Evolutionary conservation across 805 yeast genomes (phyloP).

Genomic region (Starmerella bombicola): DNA sequence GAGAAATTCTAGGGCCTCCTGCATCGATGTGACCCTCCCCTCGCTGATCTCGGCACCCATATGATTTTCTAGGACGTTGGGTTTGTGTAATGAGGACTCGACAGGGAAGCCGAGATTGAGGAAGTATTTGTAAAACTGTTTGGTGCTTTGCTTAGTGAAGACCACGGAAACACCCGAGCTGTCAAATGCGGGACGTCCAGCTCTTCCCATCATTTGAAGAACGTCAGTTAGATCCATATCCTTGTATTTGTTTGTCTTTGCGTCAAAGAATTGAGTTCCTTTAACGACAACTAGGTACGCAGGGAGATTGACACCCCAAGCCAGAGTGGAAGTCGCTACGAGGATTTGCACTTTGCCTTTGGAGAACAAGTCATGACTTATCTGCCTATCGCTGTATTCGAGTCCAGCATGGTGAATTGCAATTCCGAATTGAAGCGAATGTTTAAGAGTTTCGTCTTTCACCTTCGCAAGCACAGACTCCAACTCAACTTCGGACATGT

Average conservation of each 20-base stretch:
- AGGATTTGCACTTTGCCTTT: constrained; percentile 58
- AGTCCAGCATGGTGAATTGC: constrained; percentile 77
- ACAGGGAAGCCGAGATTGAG: constrained; percentile 72
- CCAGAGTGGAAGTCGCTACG: constrained; percentile 70
- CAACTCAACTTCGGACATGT: constrained; percentile 53
- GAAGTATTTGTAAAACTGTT: constrained; percentile 64
- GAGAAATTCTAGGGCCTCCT: constrained; percentile 60
- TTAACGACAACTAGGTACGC: constrained; percentile 68
- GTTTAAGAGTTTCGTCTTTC: constrained; percentile 67
- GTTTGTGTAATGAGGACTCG: constrained; percentile 61
- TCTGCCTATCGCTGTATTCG: constrained; percentile 57
- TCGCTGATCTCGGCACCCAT: constrained; percentile 69
- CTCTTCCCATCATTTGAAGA: constrained; percentile 75
- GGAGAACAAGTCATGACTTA: constrained; percentile 59
- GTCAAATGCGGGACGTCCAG: constrained; percentile 73
- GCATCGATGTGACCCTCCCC: constrained; percentile 51
- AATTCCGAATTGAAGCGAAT: constrained; percentile 67
- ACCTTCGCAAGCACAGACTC: constrained; percentile 41
- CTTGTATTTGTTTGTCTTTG: constrained; percentile 48
- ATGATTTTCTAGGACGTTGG: constrained; percentile 53
- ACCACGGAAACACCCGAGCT: constrained; percentile 68
- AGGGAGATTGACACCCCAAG: constrained; percentile 79
- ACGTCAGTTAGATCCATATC: constrained; percentile 79
- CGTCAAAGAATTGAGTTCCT: constrained; percentile 57
- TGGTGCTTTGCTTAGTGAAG: constrained; percentile 62